Evolutionary conservation across 768 basidiomycete genomes (phyloP).

Genomic region (Leccinellum luteum): DNA sequence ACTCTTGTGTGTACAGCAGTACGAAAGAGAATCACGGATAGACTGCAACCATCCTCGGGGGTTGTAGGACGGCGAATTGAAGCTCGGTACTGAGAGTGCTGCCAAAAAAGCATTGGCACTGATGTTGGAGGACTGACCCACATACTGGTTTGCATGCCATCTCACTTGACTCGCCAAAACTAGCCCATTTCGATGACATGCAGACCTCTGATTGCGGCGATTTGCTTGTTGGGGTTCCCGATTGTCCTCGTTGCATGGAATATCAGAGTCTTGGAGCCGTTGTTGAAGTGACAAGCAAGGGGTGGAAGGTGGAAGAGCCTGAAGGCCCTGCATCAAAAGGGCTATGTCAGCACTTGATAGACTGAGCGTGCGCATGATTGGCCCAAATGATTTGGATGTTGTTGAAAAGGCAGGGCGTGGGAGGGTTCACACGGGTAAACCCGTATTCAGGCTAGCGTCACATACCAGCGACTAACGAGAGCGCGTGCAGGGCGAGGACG

Average conservation of each 20-base stretch:
- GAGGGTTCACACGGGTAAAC: too few species aligned
- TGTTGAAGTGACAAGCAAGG: too few species aligned
- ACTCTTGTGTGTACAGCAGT: background rate
- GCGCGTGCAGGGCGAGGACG: too few species aligned
- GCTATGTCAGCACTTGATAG: too few species aligned
- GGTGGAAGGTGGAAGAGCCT: too few species aligned
- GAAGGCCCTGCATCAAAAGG: too few species aligned
- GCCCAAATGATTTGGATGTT: too few species aligned
- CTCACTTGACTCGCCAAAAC: background rate
- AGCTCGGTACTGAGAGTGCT: background rate
- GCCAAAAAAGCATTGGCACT: background rate
- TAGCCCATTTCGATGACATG: background rate
- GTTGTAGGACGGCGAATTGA: background rate
- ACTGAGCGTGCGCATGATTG: too few species aligned
- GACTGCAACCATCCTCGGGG: background rate
- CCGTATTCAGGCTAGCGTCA: too few species aligned
- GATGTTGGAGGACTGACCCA: background rate
- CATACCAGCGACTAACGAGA: too few species aligned
- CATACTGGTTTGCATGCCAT: background rate
- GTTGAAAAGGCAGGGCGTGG: too few species aligned
- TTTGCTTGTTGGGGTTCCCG: background rate
- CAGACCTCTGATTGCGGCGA: background rate
- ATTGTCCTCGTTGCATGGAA: background rate
- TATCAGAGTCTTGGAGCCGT: background rate
- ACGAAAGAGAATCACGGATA: background rate